These are phyloP conservation scores for Trichoderma sp. DNA, from an alignment of 2,329 filamentous ascomycete species.

Conservation along the genomic window DNA sequence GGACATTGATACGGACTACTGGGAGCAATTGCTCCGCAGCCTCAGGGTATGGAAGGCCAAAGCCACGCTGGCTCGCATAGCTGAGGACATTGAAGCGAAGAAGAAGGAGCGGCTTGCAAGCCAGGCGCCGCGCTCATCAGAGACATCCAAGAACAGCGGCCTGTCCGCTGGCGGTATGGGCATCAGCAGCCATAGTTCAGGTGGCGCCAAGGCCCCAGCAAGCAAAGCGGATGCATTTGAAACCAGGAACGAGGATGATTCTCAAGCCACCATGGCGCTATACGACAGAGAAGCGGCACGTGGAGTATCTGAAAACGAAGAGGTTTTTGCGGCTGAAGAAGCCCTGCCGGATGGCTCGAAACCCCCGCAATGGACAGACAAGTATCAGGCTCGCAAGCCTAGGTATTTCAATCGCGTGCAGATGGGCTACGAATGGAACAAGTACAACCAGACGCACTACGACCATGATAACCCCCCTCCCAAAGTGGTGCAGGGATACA, in stretches of 20 bases:
- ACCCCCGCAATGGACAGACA: constrained; percentile 71
- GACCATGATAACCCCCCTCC: constrained; percentile 97
- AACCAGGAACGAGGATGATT: constrained; percentile 68
- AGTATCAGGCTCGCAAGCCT: constrained; percentile 86
- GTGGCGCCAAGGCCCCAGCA: constrained; percentile 1
- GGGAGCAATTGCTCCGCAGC: constrained; percentile 86
- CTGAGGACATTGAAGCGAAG: constrained; percentile 69
- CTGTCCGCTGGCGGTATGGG: neutral
- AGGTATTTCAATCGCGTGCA: constrained; percentile 97
- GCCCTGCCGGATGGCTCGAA: constrained; percentile 58
- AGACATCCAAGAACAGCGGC: constrained; percentile 8
- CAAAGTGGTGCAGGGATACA: constrained; percentile 98
- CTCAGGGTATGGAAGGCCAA: constrained; percentile 89
- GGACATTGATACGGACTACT: constrained; percentile 94
- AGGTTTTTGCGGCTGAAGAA: constrained; percentile 91
- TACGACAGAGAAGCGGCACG: constrained; percentile 92
- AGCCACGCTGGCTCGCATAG: constrained; percentile 76
- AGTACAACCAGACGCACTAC: constrained; percentile 99
- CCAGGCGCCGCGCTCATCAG: constrained; percentile 66
- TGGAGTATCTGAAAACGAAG: constrained; percentile 88
- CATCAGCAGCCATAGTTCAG: neutral
- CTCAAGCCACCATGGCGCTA: constrained; percentile 79
- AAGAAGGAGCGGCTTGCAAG: constrained; percentile 64
- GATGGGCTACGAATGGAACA: constrained; percentile 99
- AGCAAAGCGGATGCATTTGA: constrained; percentile 2